Evolutionary conservation across 2,329 filamentous ascomycete species (phyloP), one percentile per base, ranked within the genome.

Genomic region (Neurospora crassa): DNA sequence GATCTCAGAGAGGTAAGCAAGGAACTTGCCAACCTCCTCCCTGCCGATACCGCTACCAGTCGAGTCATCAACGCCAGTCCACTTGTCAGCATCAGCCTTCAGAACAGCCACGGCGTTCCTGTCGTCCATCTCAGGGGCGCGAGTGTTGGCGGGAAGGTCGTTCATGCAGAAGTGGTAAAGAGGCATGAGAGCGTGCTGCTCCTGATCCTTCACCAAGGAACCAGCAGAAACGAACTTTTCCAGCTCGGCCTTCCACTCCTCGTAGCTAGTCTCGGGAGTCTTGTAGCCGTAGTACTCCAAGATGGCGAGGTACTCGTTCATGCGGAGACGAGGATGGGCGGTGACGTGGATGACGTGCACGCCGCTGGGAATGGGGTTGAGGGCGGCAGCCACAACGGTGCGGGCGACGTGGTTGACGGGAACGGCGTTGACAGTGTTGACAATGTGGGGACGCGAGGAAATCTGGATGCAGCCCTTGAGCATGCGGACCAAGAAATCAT

Each of bases 401-500:
- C 88, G 86, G 1, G 91, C 88, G 43, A 97, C 94, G 75, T 97
- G 93, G 73, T 89, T 89, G 37, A 97, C 94, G 0, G 95, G 94
- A 0, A 97, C 92, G 80, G 91, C 89, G 83, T 97, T 98, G 80
- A 97, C 89, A 0, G 93, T 92, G 83, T 97, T 98, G 79, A 85
- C 81, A 75, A 97, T 96, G 75, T 88, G 86, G 1, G 94, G 95
- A 0, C 93, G 86, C 2, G 86, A 85, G 2, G 83, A 83, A 2
- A 97, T 84, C 80, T 98, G 94, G 69, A 97, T 84, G 77, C 93
- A 97, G 71, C 93, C 94, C 83, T 97, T 97, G 71, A 91, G 83
- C 82, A 97, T 88, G 47, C 95, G 89, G 74, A 97, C 87, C 7
- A 98, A 83, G 84, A 97, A 98, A 81, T 97, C 95, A 78, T 98